phyloP scores from a whole-genome alignment of 2,329 filamentous ascomycete genomes.

The Juglanconis juglandina region DNA sequence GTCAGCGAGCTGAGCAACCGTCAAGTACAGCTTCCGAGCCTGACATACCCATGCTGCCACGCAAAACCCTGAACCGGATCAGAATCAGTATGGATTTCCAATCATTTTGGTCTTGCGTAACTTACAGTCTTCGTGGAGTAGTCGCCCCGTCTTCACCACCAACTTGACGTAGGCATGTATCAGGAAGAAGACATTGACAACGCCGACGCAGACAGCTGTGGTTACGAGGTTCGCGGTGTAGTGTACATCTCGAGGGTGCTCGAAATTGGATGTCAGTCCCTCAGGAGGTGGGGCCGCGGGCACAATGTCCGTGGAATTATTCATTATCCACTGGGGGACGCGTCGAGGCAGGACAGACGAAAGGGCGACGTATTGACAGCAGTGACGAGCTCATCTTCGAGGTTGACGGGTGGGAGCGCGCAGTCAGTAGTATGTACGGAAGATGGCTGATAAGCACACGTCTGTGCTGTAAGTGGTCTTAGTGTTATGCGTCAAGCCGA shows the following conservation, averaged over 20 bases:
- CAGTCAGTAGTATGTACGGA: too few species aligned
- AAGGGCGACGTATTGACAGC: background rate
- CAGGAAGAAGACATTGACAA: background rate
- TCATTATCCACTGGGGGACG: background rate
- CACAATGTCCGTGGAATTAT: background rate
- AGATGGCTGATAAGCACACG: too few species aligned
- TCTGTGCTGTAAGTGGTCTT: too few species aligned
- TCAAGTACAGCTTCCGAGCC: too few species aligned
- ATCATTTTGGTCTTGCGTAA: background rate
- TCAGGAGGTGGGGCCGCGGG: background rate
- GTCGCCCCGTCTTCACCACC: background rate
- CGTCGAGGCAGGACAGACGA: background rate
- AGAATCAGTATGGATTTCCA: background rate
- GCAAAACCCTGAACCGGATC: constrained; percentile 5
- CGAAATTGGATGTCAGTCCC: background rate
- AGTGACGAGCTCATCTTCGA: background rate
- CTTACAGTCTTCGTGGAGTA: constrained; percentile 7
- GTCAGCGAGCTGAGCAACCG: background rate
- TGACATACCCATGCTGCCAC: constrained; percentile 10
- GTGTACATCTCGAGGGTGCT: background rate
- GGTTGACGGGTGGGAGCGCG: background rate
- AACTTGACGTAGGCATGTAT: constrained; percentile 4
- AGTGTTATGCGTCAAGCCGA: too few species aligned
- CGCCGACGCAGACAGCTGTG: background rate
- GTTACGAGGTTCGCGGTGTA: background rate